Percentiles rank a stretch among this genome's conserved stretches.
Conservation (phyloP, 805 yeast species). For the Candida hungchunana region DNA sequence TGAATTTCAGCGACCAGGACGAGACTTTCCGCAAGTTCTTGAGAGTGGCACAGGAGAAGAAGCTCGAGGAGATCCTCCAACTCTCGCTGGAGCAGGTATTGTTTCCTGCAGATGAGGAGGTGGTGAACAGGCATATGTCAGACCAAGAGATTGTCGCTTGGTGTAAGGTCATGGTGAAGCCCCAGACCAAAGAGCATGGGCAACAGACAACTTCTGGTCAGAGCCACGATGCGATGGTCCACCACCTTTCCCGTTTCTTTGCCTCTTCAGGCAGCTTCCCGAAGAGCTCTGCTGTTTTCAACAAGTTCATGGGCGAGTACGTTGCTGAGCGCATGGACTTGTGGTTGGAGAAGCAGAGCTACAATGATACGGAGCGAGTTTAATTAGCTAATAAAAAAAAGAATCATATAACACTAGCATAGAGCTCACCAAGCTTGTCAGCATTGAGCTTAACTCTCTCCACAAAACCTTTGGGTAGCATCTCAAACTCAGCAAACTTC, state of each 20-base stretch:
- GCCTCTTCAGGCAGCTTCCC: slow-evolving; percentile 13
- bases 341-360: slow-evolving; percentile 8
- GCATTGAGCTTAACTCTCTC: neutral
- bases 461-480: neutral
- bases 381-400: too few species aligned
- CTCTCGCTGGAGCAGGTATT: slow-evolving; percentile 28
- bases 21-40: slow-evolving; percentile 11
- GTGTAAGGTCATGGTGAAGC: slow-evolving; percentile 4
- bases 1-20: slow-evolving; percentile 14
- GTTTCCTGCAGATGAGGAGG: slow-evolving; percentile 35
- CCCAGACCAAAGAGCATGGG: slow-evolving; percentile 1
- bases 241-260: slow-evolving; percentile 16
- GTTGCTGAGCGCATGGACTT: slow-evolving; percentile 16
- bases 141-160: slow-evolving; percentile 31
- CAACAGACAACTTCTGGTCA: slow-evolving; percentile 5
- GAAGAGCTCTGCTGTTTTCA: slow-evolving; percentile 11
- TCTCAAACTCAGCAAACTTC: neutral
- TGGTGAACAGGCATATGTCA: slow-evolving; percentile 28
- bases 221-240: slow-evolving; percentile 11
- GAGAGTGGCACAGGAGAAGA: slow-evolving; percentile 11
- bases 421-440: neutral
- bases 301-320: slow-evolving; percentile 16
- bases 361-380: too few species aligned
- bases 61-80: slow-evolving; percentile 6
- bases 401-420: too few species aligned